Percentiles rank a stretch among this genome's conserved stretches.
These are phyloP conservation scores for Colletotrichum limetticola DNA, from an alignment of 2,329 filamentous ascomycete species.

Conservation along the genomic window DNA sequence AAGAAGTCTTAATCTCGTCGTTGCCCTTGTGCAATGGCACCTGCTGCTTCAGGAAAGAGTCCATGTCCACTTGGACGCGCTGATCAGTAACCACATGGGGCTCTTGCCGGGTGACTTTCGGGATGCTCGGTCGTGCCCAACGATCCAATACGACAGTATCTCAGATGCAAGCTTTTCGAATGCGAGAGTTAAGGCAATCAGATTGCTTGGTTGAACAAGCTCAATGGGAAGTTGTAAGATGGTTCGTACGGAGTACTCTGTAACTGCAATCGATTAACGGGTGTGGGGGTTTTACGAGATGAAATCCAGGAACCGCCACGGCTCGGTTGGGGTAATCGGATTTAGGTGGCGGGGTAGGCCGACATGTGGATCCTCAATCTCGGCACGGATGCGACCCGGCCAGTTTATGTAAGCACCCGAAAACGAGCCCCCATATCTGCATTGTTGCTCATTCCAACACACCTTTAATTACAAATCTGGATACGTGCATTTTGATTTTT, in stretches of 20 bases:
- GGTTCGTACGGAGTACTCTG: neutral
- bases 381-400: neutral
- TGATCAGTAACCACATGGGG: neutral
- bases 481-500: neutral
- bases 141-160: neutral
- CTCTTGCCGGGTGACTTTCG: neutral
- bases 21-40: slow-evolving; percentile 22
- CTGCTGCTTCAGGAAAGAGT: slow-evolving; percentile 32
- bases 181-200: neutral
- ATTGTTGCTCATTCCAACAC: neutral
- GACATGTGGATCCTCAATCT: neutral
- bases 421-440: neutral
- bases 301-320: neutral
- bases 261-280: neutral
- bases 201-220: neutral
- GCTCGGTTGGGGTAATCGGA: neutral
- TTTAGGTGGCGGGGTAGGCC: neutral
- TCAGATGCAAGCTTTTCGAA: neutral
- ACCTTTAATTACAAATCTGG: too few species aligned
- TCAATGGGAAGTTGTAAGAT: neutral
- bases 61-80: slow-evolving; percentile 27
- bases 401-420: neutral
- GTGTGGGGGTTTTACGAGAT: neutral
- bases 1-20: slow-evolving; percentile 9
- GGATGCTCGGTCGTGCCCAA: neutral